These are phyloP conservation scores for Geotrichum siamense DNA, from an alignment of 1,139 yeast genomes.

Conservation along the genomic window DNA sequence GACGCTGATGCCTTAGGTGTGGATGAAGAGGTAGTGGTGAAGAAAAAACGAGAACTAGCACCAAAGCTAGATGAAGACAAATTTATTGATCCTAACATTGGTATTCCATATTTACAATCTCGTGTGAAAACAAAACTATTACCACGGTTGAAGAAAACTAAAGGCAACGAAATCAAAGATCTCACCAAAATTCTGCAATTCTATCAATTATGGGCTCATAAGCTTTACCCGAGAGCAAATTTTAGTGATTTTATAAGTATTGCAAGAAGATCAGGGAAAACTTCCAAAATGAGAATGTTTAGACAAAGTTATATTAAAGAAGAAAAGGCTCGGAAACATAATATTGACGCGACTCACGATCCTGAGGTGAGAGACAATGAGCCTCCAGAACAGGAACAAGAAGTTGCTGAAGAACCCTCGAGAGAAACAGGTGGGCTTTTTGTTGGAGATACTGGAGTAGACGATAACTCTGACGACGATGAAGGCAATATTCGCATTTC, in stretches of 20 bases:
- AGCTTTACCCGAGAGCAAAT: conserved; percentile 68
- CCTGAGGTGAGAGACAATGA: too few relatives aligned
- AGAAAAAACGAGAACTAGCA: conserved; percentile 21
- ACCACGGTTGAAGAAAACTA: conserved; percentile 31
- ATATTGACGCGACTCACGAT: conserved; percentile 9
- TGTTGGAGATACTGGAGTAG: conserved; percentile 4
- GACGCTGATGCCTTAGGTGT: conserved; percentile 33
- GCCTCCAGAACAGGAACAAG: background rate
- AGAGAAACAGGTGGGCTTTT: conserved; percentile 5
- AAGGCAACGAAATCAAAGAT: conserved; percentile 38
- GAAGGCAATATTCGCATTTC: background rate
- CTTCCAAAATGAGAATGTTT: conserved; percentile 25
- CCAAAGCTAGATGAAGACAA: conserved; percentile 36
- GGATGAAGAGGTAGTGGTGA: conserved; percentile 33
- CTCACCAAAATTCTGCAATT: conserved; percentile 48
- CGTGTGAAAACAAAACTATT: conserved; percentile 25
- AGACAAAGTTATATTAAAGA: conserved; percentile 31
- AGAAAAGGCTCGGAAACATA: conserved; percentile 22
- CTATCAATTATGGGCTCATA: conserved; percentile 84
- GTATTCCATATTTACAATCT: conserved; percentile 31
- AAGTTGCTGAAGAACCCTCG: background rate
- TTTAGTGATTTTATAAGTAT: conserved; percentile 51
- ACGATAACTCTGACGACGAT: conserved; percentile 3
- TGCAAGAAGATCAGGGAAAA: conserved; percentile 26
- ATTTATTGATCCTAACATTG: conserved; percentile 29